phyloP scores from a whole-genome alignment of 1,284 basidiomycete genomes.

The Wolfiporia cocos region DNA sequence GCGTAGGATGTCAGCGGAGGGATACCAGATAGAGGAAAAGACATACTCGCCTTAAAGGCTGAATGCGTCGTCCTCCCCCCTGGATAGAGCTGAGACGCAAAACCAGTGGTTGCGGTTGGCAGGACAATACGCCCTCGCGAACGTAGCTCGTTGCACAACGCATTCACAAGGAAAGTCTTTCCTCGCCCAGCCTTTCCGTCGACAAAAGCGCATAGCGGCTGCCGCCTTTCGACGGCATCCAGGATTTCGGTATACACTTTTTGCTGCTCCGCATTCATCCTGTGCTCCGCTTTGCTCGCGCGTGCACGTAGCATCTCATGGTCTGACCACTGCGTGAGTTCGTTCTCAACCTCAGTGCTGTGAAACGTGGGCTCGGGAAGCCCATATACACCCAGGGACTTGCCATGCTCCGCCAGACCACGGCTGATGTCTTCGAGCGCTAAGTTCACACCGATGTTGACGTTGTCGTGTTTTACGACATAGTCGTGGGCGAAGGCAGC shows the following conservation, averaged over 20 bases:
- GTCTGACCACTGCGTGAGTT: constrained; percentile 23
- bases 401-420: constrained; percentile 21
- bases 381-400: constrained; percentile 20
- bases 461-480: constrained; percentile 16
- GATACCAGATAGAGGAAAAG: not conserved
- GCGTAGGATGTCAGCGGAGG: not conserved
- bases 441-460: constrained; percentile 18
- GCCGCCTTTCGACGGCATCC: constrained; percentile 15
- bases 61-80: constrained; percentile 34
- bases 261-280: constrained; percentile 26
- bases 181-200: constrained; percentile 35
- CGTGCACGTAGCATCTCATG: constrained; percentile 14
- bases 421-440: constrained; percentile 19
- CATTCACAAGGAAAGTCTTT: constrained; percentile 32
- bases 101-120: constrained; percentile 31
- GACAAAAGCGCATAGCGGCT: constrained; percentile 25
- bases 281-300: constrained; percentile 14
- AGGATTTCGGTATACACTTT: constrained; percentile 23
- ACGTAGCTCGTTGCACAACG: constrained; percentile 28
- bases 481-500: constrained; percentile 21
- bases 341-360: constrained; percentile 22
- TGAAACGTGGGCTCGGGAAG: constrained; percentile 23
- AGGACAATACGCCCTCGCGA: constrained; percentile 25
- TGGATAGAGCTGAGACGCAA: constrained; percentile 33
- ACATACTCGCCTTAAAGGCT: constrained; percentile 25